phyloP scores from a whole-genome alignment of 805 yeast genomes.

The Kodamaea sagamina region DNA sequence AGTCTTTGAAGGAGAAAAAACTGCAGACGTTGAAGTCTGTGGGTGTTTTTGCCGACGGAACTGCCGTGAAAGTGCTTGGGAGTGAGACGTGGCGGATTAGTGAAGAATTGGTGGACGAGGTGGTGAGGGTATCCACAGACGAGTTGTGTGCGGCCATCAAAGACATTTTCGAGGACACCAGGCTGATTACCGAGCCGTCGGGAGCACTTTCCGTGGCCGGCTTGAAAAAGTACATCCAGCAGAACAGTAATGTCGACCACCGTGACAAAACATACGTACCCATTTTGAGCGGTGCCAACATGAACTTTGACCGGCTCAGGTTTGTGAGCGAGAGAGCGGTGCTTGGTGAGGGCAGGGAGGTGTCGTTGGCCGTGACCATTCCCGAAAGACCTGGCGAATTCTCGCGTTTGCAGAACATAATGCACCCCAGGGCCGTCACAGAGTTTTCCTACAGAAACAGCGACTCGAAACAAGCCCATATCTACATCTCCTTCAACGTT shows the following conservation, averaged over 20 bases:
- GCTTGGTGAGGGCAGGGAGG: conserved; percentile 97
- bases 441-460: conserved; percentile 89
- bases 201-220: conserved; percentile 98
- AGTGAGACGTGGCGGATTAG: conserved; percentile 88
- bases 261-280: conserved; percentile 74
- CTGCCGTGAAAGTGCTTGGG: conserved; percentile 90
- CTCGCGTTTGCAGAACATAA: conserved; percentile 67
- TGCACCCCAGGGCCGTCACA: conserved; percentile 88
- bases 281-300: conserved; percentile 92
- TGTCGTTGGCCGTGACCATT: conserved; percentile 82
- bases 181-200: conserved; percentile 93
- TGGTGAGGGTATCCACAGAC: conserved; percentile 82
- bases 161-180: conserved; percentile 93
- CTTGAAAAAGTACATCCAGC: conserved; percentile 72
- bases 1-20: conserved; percentile 58
- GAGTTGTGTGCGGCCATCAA: conserved; percentile 96
- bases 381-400: conserved; percentile 95
- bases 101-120: conserved; percentile 80
- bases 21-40: conserved; percentile 65
- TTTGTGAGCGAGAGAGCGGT: conserved; percentile 97
- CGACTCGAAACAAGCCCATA: conserved; percentile 59
- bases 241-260: conserved; percentile 72
- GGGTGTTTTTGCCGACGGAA: conserved; percentile 98
- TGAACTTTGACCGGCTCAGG: conserved; percentile 95
- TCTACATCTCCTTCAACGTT: conserved; percentile 87